Evolutionary conservation across 441 rosid species (phyloP).

Genomic region (Pelargonium cotyledonis): DNA sequence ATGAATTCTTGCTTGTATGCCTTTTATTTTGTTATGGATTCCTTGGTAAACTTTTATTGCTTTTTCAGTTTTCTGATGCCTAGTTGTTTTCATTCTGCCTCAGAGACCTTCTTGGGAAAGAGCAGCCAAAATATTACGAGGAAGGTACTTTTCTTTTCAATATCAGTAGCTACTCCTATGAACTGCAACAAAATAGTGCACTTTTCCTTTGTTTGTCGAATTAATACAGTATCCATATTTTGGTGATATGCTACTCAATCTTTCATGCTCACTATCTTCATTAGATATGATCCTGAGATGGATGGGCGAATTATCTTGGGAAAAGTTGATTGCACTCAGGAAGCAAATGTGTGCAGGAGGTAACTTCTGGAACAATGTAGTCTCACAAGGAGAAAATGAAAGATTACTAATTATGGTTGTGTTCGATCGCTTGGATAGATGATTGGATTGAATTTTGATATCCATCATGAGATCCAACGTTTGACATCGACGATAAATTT

Average conservation of each 20-base stretch:
- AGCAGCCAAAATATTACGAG: constrained; percentile 67
- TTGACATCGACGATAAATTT: too few relatives aligned
- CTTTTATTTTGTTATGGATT: background rate
- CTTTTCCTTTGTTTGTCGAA: background rate
- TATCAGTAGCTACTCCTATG: constrained; percentile 6
- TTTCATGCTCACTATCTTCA: constrained; percentile 17
- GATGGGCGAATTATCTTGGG: constrained; percentile 93
- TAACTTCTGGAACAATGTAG: constrained; percentile 26
- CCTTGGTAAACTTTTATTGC: constrained; percentile 3
- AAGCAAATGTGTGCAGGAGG: constrained; percentile 74
- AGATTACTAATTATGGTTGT: background rate
- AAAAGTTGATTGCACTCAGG: constrained; percentile 82
- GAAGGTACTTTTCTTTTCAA: constrained; percentile 43
- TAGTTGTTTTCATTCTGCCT: constrained; percentile 24
- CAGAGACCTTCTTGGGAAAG: constrained; percentile 99
- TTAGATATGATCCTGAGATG: constrained; percentile 81
- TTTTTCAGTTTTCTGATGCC: constrained; percentile 16
- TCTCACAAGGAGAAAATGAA: background rate
- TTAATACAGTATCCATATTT: constrained; percentile 1
- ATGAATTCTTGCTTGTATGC: background rate
- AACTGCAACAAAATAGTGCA: background rate
- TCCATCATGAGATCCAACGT: too few relatives aligned
- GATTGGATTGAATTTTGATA: background rate
- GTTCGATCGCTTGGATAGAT: background rate
- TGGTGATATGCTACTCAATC: constrained; percentile 17